Base-by-base conservation (phyloP, 331 rosid species). In the Pyracantha coccinea region DNA sequence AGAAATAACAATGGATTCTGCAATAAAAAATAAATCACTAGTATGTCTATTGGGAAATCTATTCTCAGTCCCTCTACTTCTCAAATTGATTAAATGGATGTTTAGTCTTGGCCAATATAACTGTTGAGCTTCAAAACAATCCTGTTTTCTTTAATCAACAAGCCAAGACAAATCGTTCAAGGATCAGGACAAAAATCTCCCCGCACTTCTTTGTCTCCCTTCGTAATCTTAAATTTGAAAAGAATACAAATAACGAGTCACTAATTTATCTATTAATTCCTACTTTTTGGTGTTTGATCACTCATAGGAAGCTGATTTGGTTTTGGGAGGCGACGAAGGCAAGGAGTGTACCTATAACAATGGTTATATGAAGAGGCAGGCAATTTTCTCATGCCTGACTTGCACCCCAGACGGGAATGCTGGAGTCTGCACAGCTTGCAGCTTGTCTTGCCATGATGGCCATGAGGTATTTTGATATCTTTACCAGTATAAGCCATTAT, bases 361-460 rank as follows among this genome's bases (percentile, higher is more conserved):
- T 66, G 97, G 99, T 53, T 92, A 95, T 81, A 84, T 95, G 98
- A 95, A 90, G 85, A 89, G 98, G 82, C 99, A 95, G 76, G 99
- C 99, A 57, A 84, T 95, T 82, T 95, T 95, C 84, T 95, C 99
- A 32, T 95, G 99, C 83, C 86, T 95, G 76, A 95, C 99, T 54
- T 95, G 99, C 79, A 85, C 92, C 75, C 98, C 98, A 5, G 94
- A 86, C 21, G 99, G 99, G 64, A 92, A 92, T 83, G 94, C 97
- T 83, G 99, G 99, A 83, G 98, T 95, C 72, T 95, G 99, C 86
- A 90, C 97, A 20, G 99, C 99, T 66, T 95, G 99, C 85, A 89
- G 97, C 74, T 84, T 95, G 89, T 88, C 98, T 77, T 95, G 99
- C 85, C 99, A 95, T 67, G 99, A 95, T 75, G 99, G 98, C 67